These are phyloP conservation scores for Cladophialophora carrionii DNA, from an alignment of 2,329 filamentous ascomycete species.

Conservation along the genomic window DNA sequence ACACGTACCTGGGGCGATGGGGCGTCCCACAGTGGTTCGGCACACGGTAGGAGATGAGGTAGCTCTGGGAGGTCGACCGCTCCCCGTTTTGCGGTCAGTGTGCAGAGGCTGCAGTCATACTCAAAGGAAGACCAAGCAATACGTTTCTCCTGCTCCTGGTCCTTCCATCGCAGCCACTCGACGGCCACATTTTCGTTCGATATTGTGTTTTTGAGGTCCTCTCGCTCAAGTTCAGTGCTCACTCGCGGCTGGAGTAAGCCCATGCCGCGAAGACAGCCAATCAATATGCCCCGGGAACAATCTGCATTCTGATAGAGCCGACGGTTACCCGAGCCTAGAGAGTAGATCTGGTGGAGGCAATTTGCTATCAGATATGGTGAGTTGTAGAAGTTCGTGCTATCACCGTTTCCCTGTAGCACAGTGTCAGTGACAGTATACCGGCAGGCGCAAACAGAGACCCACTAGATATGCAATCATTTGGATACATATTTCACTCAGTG, in stretches of 20 bases:
- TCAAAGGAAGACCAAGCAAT: constrained; percentile 33
- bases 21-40: constrained; percentile 32
- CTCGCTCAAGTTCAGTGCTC: constrained; percentile 27
- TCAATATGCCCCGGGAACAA: constrained; percentile 28
- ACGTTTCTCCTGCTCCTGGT: constrained; percentile 29
- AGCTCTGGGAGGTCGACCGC: constrained; percentile 32
- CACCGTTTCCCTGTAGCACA: constrained; percentile 23
- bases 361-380: constrained; percentile 18
- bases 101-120: constrained; percentile 34
- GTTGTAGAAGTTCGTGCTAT: constrained; percentile 30
- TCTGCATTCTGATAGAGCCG: constrained; percentile 32
- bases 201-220: constrained; percentile 19
- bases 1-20: constrained; percentile 5
- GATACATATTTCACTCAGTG: constrained; percentile 31
- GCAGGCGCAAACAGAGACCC: not conserved
- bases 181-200: constrained; percentile 12
- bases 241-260: constrained; percentile 29
- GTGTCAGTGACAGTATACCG: not conserved
- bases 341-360: constrained; percentile 30
- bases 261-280: constrained; percentile 33
- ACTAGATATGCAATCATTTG: constrained; percentile 33
- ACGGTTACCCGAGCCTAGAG: constrained; percentile 31
- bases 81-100: constrained; percentile 28
- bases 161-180: constrained; percentile 31
- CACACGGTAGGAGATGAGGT: constrained; percentile 29